These are phyloP conservation scores for Spatholobus suberectus DNA, from an alignment of 306 rosid species.

Conservation along the genomic window DNA sequence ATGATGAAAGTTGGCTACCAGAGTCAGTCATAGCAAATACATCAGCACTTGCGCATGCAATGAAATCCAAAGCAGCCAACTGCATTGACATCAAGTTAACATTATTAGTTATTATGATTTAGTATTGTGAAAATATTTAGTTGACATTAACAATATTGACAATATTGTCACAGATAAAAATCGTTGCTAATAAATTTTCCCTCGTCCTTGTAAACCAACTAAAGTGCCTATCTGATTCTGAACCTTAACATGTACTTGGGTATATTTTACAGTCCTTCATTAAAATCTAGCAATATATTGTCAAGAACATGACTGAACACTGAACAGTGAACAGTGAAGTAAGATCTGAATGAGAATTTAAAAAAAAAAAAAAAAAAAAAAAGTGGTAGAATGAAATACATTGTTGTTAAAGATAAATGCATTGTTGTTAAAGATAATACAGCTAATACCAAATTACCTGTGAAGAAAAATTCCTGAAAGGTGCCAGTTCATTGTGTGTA, in stretches of 20 bases:
- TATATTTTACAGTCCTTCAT: not conserved
- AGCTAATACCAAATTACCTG: conserved; percentile 56
- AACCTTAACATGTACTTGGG: not conserved
- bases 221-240: not conserved
- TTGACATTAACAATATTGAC: not conserved
- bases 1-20: conserved; percentile 96
- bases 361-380: not conserved
- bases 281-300: not conserved
- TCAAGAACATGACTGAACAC: not conserved
- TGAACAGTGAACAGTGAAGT: not conserved
- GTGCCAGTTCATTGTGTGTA: conserved; percentile 73
- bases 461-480: conserved; percentile 86
- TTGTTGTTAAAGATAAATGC: not conserved
- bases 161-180: not conserved
- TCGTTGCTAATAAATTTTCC: not conserved
- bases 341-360: not conserved
- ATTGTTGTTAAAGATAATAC: not conserved
- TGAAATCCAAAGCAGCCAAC: conserved; percentile 95
- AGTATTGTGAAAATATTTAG: not conserved
- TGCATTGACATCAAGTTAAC: conserved; percentile 49
- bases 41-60: conserved; percentile 90
- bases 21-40: conserved; percentile 98
- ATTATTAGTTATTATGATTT: not conserved
- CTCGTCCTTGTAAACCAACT: not conserved
- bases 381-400: not conserved